Percentiles rank a stretch among this genome's conserved stretches.
Evolutionary conservation across 202 grass and related monocot species (phyloP).

Genomic region (Musa balbisiana): DNA sequence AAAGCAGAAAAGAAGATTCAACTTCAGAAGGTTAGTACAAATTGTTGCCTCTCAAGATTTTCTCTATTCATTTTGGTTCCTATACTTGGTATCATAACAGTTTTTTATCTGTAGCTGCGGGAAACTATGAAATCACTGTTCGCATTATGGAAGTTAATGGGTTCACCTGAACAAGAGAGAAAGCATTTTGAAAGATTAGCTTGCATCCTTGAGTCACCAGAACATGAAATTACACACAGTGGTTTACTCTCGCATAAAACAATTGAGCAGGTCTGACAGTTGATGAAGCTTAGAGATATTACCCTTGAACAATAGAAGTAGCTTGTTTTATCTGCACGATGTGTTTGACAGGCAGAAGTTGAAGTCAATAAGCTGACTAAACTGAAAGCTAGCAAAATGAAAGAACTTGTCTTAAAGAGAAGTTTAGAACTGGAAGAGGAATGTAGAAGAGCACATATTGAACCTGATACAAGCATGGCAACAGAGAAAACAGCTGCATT

Average conservation of each 20-base stretch:
- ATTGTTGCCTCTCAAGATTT: constrained; percentile 22
- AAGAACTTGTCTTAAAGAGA: constrained; percentile 6
- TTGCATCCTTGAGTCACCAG: constrained; percentile 48
- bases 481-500: constrained; percentile 68
- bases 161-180: constrained; percentile 69
- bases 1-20: constrained; percentile 62
- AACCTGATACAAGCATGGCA: constrained; percentile 73
- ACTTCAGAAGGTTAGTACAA: constrained; percentile 57
- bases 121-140: constrained; percentile 69
- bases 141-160: constrained; percentile 92
- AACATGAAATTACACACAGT: constrained; percentile 51
- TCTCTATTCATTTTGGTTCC: constrained; percentile 1
- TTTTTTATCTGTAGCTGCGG: constrained; percentile 45
- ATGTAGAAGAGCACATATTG: constrained; percentile 70
- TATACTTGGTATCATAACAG: constrained; percentile 15
- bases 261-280: constrained; percentile 59
- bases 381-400: constrained; percentile 8
- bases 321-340: background rate
- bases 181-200: constrained; percentile 58
- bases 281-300: background rate
- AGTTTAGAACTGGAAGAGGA: constrained; percentile 25
- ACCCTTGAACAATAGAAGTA: background rate
- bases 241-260: constrained; percentile 64
- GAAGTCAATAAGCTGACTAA: background rate
- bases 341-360: constrained; percentile 21